Conservation (phyloP, 2,329 filamentous ascomycete genomes). For the Gremmenia infestans region DNA sequence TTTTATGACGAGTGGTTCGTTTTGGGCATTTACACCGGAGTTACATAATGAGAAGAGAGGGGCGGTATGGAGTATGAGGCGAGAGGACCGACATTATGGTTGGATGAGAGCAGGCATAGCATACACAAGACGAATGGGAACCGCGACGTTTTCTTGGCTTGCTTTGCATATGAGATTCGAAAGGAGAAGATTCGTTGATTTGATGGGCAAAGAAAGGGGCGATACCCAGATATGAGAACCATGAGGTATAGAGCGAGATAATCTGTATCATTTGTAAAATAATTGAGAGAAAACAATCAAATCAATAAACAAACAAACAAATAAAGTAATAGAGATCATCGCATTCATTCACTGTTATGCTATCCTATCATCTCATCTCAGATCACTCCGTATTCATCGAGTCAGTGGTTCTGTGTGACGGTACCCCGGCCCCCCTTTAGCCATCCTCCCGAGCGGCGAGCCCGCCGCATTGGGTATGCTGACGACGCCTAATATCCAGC, state of each 20-base stretch:
- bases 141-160: neutral
- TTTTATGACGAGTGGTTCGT: neutral
- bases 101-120: neutral
- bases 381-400: neutral
- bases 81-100: neutral
- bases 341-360: neutral
- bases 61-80: neutral
- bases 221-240: neutral
- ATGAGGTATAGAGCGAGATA: neutral
- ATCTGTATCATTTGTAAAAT: neutral
- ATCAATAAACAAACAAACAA: neutral
- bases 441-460: neutral
- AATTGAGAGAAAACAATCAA: neutral
- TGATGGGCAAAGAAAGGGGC: neutral
- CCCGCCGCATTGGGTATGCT: neutral
- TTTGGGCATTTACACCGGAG: neutral
- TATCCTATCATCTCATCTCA: neutral
- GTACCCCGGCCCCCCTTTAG: neutral
- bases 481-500: neutral
- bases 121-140: neutral
- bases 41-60: neutral
- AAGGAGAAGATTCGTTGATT: neutral
- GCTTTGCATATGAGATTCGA: neutral
- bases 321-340: neutral
- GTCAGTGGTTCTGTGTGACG: neutral